Base-by-base conservation (phyloP, 306 rosid genomes). In the Corylus americana region DNA sequence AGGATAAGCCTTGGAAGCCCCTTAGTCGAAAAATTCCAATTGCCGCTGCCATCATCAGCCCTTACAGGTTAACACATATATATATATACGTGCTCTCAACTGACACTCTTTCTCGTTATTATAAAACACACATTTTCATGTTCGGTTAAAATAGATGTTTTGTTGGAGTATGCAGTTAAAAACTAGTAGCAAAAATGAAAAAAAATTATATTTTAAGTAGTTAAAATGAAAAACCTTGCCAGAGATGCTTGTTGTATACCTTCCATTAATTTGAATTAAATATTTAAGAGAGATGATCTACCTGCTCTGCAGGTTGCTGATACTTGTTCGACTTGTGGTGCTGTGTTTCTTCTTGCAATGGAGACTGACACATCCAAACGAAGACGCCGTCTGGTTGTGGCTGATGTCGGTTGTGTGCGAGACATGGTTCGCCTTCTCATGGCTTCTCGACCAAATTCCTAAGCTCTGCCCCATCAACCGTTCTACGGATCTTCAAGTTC, bases 1-100 rank as follows among this genome's bases (percentile, higher is more conserved):
- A 27, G 5, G 98, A 94, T 12, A 92, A 88, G 80, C 92, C 97
- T 0, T 94, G 91, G 90, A 94, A 88, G 71, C 98, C 97, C 2
- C 77, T 94, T 4, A 88, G 94, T 59, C 66, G 97, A 48, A 80
- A 2, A 75, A 77, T 71, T 11, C 90, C 97, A 14, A 82, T 94
- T 72, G 83, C 91, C 0, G 77, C 91, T 0, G 77, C 82, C 45
- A 82, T 94, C 80, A 76, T 94, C n/a, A 94, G 92, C 73, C 98
- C 98, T 75, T 94, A 94, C 79, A 94, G 96, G 98, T 76, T 66
- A 10, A 0, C 37, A 11, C 50, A n/a, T n/a, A n/a, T 22, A 22
- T 22, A 22, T 22, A 22, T 22, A 22, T 22, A 22, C 25, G 25
- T 22, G 25, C 25, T 22, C 25, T 22, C 25, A 22, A 22, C 25